Evolutionary conservation across 768 basidiomycete species (phyloP).

Genomic region (Termitomyces sp.): DNA sequence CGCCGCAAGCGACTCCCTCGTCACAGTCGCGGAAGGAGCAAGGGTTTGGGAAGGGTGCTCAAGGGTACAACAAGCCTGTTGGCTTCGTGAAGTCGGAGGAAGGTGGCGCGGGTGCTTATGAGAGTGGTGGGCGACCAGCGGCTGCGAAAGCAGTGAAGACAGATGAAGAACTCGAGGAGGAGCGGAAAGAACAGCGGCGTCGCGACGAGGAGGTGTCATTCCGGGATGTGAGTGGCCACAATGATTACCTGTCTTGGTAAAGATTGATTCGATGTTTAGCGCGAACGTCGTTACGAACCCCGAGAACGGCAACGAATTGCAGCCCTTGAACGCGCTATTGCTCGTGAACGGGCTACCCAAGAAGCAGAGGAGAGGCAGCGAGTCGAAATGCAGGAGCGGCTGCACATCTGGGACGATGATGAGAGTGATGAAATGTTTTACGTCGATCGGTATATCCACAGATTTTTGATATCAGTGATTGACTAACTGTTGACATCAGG

Average conservation of each 20-base stretch:
- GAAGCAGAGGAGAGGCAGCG: slow-evolving; percentile 81
- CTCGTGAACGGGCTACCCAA: slow-evolving; percentile 64
- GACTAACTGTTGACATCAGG: slow-evolving; percentile 34
- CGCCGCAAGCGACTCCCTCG: slow-evolving; percentile 27
- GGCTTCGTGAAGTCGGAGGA: slow-evolving; percentile 79
- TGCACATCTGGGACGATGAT: slow-evolving; percentile 92
- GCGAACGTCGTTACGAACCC: slow-evolving; percentile 91
- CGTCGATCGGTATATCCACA: slow-evolving; percentile 68
- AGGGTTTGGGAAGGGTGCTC: slow-evolving; percentile 63
- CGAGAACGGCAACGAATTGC: slow-evolving; percentile 82
- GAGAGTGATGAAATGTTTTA: slow-evolving; percentile 93
- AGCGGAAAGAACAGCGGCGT: slow-evolving; percentile 70
- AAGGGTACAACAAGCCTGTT: slow-evolving; percentile 76
- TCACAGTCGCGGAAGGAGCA: slow-evolving; percentile 40
- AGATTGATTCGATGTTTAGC: slow-evolving; percentile 40
- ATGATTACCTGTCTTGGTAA: background rate
- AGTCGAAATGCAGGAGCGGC: slow-evolving; percentile 72
- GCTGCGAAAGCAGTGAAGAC: slow-evolving; percentile 52
- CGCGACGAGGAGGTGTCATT: slow-evolving; percentile 84
- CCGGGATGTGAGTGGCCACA: slow-evolving; percentile 64
- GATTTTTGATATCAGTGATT: background rate
- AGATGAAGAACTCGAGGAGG: slow-evolving; percentile 86
- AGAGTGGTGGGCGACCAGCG: slow-evolving; percentile 29
- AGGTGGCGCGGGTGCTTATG: slow-evolving; percentile 18
- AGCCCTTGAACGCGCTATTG: slow-evolving; percentile 71